A percentile compares a stretch with the other conserved stretches of the same genome.
phyloP scores from a whole-genome alignment of 768 basidiomycete species.

The Macrolepiota dolichaula region DNA sequence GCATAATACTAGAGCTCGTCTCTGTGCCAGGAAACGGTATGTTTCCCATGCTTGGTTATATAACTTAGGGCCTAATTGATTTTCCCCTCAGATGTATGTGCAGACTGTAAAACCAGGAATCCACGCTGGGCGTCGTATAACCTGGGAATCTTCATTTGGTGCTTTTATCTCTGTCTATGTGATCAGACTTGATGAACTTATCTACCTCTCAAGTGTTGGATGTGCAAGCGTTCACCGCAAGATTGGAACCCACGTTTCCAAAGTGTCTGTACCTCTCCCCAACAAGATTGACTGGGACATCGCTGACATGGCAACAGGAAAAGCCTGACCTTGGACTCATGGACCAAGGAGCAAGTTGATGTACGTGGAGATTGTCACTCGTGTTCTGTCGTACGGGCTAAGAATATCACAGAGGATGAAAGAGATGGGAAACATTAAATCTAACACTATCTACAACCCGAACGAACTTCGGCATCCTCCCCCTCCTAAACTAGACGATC shows the following conservation, averaged over 20 bases:
- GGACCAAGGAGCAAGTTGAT: conserved; percentile 88
- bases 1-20: conserved; percentile 64
- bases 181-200: conserved; percentile 1
- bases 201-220: conserved; percentile 49
- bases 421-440: conserved; percentile 74
- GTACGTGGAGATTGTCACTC: conserved; percentile 35
- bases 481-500: conserved; percentile 73
- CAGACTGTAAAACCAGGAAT: conserved; percentile 84
- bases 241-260: conserved; percentile 89
- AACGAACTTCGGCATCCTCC: conserved; percentile 81
- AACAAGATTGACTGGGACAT: neutral
- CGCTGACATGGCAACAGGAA: conserved; percentile 49
- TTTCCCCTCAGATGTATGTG: conserved; percentile 65
- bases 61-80: conserved; percentile 3
- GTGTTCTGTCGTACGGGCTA: conserved; percentile 5
- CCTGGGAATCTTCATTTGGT: conserved; percentile 89
- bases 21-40: conserved; percentile 78
- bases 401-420: conserved; percentile 60
- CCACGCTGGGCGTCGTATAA: conserved; percentile 91
- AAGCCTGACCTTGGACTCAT: conserved; percentile 84
- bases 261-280: conserved; percentile 70
- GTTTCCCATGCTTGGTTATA: conserved; percentile 16
- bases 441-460: conserved; percentile 79
- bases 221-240: conserved; percentile 94
- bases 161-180: conserved; percentile 17